Evolutionary conservation across 306 rosid species (phyloP).

Genomic region (Alnus glutinosa): DNA sequence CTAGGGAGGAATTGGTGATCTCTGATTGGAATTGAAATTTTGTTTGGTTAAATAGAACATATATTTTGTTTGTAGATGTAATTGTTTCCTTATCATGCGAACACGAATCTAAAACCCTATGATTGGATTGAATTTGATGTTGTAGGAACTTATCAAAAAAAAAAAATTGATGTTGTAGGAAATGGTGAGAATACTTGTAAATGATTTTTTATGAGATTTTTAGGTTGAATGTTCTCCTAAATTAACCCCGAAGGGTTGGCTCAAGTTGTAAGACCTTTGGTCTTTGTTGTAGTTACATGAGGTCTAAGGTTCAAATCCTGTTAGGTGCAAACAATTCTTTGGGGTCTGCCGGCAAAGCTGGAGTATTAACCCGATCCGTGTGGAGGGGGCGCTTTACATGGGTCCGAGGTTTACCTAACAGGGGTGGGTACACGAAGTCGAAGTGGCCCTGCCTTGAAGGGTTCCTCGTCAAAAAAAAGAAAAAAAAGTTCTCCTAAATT

Average conservation of each 20-base stretch:
- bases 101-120: neutral
- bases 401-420: no score
- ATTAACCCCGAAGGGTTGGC: no score
- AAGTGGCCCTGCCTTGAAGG: no score
- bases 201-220: constrained; percentile 1
- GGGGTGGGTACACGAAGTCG: no score
- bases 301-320: no score
- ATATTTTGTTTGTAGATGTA: neutral
- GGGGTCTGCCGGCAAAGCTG: no score
- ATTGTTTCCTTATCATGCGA: neutral
- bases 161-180: constrained; percentile 29
- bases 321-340: no score
- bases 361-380: no score
- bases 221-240: neutral
- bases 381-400: no score
- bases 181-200: constrained; percentile 34
- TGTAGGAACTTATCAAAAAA: constrained; percentile 30
- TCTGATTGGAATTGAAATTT: constrained; percentile 30
- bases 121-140: neutral
- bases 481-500: neutral
- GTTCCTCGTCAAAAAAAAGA: no score
- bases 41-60: constrained; percentile 14
- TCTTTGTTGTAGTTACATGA: no score
- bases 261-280: no score
- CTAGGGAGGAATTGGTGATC: constrained; percentile 38